Evolutionary conservation across 768 basidiomycete genomes (phyloP), one percentile per base, ranked within the genome.

Genomic region (Cantharellus cinnabarinus): DNA sequence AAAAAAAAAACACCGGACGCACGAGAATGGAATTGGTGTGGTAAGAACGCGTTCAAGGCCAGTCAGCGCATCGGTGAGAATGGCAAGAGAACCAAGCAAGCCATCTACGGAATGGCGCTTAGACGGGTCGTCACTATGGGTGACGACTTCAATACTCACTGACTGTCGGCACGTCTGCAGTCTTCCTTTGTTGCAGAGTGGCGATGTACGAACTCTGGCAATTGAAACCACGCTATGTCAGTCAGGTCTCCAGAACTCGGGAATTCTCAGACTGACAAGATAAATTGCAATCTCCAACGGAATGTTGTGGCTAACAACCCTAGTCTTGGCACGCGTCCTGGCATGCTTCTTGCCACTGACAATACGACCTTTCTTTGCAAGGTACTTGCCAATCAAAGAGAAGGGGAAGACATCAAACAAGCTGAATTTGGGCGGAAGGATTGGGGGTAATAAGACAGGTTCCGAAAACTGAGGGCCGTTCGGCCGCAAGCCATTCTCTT

Each of bases 1-100:
- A 29, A 40, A 55, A 10, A 54, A 15, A 20, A 34, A 51, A 2
- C 3, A 68, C 20, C 20, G 20, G 20, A 29, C 76, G 48, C 63
- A 83, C 77, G 82, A 84, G 69, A 82, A 85, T 5, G 83, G 84
- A 51, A 86, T 83, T 2, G 83, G 83, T 1, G 82, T 83, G 0
- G 82, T 85, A 3, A 86, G 72, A 62, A 85, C 83, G 48, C 84
- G 72, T 64, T 86, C 83, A 1, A 85, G 71, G 3, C 80, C 80
- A 5, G 82, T 83, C 54, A 85, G 70, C 38, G 78, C 75, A 59
- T 84, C 81, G 2, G 80, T 78, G 15, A 66, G 53, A 37, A 50
- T 54, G 63, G 74, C 77, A 4, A 84, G 66, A 3, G 79, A 66
- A 2, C 61, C 66, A 0, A 80, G 58, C 15, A 85, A 70, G 7